Base-by-base conservation (phyloP, 2,329 filamentous ascomycete genomes). In the Pleurostoma richardsiae region DNA sequence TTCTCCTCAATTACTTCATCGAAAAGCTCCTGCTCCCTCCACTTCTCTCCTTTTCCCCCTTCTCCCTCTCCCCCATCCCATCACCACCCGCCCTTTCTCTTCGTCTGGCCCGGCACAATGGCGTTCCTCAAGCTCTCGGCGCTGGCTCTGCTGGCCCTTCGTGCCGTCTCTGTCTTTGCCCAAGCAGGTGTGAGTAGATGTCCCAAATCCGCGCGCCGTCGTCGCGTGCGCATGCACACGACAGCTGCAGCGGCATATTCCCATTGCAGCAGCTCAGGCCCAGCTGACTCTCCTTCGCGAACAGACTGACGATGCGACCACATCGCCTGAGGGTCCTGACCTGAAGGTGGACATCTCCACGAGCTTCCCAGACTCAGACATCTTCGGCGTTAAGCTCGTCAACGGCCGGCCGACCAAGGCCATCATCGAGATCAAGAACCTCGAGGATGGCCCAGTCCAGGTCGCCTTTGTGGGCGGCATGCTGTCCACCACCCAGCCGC, bases 341-440 rank as follows among this genome's bases (percentile, higher is more conserved):
- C 66, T 86, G 59, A 80, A 82, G 53, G 83, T 87, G 65, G 79
- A 83, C 46, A 70, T 85, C 57, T 76, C 77, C 55, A 78, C 85
- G 49, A 75, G 74, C 65, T 80, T 83, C 73, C 71, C 80, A 69
- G 74, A 85, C 62, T 66, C 84, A 73, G 89, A 95, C 73, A 85
- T 95, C 69, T 94, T 96, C 58, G 94, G 92, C 59, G 83, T 97
- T 58, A 96, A 95, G 80, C 83, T 97, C 57, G 81, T 97, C 75
- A 99, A 99, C 66, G 90, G 90, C 61, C 85, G 86, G 55, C 82
- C 90, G 39, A 96, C 90, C 53, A 83, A 88, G 67, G 86, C 90
- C 33, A 71, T 95, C 45, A 73, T 99, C 58, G 83, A 90, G 60
- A 77, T 99, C 65, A 80, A 77, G 66, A 99, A 99, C 76, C 76